phyloP scores from a whole-genome alignment of 2,329 filamentous ascomycete genomes.

The Trichophyton mentagrophytes region DNA sequence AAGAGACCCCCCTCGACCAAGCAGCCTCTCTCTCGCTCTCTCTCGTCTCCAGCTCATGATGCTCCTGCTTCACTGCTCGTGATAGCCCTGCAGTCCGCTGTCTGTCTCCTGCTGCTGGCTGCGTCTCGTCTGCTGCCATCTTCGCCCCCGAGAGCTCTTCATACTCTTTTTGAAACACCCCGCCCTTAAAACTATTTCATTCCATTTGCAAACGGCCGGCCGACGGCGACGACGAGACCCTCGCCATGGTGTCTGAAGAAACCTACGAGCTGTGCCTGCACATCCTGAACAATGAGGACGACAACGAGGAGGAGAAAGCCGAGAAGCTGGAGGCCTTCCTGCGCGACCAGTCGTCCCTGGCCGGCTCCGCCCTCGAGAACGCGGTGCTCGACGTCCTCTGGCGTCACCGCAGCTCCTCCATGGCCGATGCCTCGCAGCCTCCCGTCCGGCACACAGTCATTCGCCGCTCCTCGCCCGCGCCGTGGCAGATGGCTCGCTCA shows the following conservation, averaged over 20 bases:
- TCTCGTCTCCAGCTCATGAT: too few relatives aligned
- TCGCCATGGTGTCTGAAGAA: slow-evolving; percentile 75
- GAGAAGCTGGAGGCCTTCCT: slow-evolving; percentile 81
- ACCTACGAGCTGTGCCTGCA: slow-evolving; percentile 85
- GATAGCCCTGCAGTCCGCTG: too few relatives aligned
- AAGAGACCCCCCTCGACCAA: too few relatives aligned
- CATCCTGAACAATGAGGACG: slow-evolving; percentile 64
- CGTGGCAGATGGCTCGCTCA: slow-evolving; percentile 67
- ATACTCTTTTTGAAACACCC: neutral
- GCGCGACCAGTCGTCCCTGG: slow-evolving; percentile 61
- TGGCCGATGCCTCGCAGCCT: slow-evolving; percentile 59
- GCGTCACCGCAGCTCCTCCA: slow-evolving; percentile 37
- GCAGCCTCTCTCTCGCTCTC: too few relatives aligned
- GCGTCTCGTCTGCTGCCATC: too few relatives aligned
- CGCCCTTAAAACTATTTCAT: neutral
- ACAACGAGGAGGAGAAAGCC: slow-evolving; percentile 92
- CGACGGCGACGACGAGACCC: neutral
- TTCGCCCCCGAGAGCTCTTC: too few relatives aligned
- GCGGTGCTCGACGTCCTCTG: slow-evolving; percentile 81
- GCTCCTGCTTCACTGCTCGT: too few relatives aligned
- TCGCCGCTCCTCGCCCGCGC: slow-evolving; percentile 79
- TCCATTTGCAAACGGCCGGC: too few relatives aligned
- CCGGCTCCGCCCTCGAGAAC: slow-evolving; percentile 71
- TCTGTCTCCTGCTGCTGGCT: too few relatives aligned
- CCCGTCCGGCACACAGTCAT: slow-evolving; percentile 80